Base-by-base conservation (phyloP, 768 basidiomycete species). In the Hygrocybe coccinea region DNA sequence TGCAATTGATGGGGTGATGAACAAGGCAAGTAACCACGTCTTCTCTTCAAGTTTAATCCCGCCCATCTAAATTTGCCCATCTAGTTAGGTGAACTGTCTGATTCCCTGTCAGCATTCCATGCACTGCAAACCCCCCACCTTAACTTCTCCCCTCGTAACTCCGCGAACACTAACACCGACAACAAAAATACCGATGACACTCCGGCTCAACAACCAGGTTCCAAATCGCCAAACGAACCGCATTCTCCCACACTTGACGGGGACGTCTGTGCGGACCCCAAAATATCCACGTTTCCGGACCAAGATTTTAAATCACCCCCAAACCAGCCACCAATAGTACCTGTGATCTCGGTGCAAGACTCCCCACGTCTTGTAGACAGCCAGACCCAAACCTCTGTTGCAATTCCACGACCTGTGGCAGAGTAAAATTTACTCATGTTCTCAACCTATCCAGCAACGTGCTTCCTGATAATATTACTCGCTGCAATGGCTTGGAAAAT, bases 1-100 rank as follows among this genome's bases (percentile, higher is more conserved):
- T 56, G 80, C 82, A 33, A 86, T 90, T 17, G 78, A 81, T 51
- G 78, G 74, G 29, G 86, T 91, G 33, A 90, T 91, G 89, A 66
- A 65, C 66, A 89, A 88, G 78, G 89, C 86, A 57, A 36, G 70
- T 49, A 52, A 43, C 9, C 19, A 45, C 48, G 1, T n/a, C 10
- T 25, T 29, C 22, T 41, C 41, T 41, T n/a, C 55, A 38, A 21
- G 38, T 41, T 21, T 37, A 56, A 19, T 29, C 19, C n/a, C n/a
- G 19, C 44, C 17, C 17, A 21, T 34, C 56, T 59, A 41, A 39
- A 50, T 38, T 29, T 33, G 44, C 49, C 50, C 38, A 6, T 15
- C 38, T 59, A 86, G 85, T 71, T 87, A 25, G 83, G 81, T 60
- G 78, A 83, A 19, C 73, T 87, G 3, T 79, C 79, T 2, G 72